These are phyloP conservation scores for Cladosporium sp. DNA, from an alignment of 2,329 filamentous ascomycete genomes.

Conservation along the genomic window DNA sequence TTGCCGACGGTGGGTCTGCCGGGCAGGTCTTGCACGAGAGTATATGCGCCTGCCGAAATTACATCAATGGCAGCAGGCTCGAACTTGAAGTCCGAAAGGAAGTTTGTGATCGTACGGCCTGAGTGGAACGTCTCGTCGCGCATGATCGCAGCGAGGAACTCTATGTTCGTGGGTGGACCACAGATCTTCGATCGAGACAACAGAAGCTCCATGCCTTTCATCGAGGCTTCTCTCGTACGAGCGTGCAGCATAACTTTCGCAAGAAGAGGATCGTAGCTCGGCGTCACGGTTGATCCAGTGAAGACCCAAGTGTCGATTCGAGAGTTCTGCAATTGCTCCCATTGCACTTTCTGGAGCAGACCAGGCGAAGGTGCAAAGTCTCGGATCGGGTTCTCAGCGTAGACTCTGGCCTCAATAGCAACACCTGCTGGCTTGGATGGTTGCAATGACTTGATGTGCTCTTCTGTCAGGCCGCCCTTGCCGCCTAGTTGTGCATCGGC, in stretches of 20 bases:
- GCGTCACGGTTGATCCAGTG: conserved; percentile 50
- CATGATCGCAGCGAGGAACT: conserved; percentile 50
- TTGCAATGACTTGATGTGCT: conserved; percentile 39
- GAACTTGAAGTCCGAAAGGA: conserved; percentile 48
- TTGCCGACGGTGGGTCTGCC: conserved; percentile 51
- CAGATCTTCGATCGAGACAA: conserved; percentile 43
- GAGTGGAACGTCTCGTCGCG: conserved; percentile 38
- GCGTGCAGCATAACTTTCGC: conserved; percentile 48
- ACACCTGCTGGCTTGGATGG: conserved; percentile 38
- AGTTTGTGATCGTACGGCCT: conserved; percentile 53
- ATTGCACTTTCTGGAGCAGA: conserved; percentile 50
- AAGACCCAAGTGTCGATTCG: conserved; percentile 61
- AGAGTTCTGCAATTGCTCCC: conserved; percentile 41
- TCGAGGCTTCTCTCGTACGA: conserved; percentile 35
- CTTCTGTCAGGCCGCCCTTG: conserved; percentile 38
- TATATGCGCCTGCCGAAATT: conserved; percentile 51
- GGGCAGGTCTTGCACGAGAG: conserved; percentile 53
- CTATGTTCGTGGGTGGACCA: conserved; percentile 53
- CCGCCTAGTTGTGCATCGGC: conserved; percentile 46
- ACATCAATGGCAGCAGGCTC: conserved; percentile 50
- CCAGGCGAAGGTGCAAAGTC: conserved; percentile 56
- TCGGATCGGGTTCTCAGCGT: conserved; percentile 53
- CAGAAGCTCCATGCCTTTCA: conserved; percentile 39
- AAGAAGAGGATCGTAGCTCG: conserved; percentile 46
- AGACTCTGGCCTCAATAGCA: conserved; percentile 50